Base-by-base conservation (phyloP, 257 asterid genomes). In the Fraxinus cuspidata region DNA sequence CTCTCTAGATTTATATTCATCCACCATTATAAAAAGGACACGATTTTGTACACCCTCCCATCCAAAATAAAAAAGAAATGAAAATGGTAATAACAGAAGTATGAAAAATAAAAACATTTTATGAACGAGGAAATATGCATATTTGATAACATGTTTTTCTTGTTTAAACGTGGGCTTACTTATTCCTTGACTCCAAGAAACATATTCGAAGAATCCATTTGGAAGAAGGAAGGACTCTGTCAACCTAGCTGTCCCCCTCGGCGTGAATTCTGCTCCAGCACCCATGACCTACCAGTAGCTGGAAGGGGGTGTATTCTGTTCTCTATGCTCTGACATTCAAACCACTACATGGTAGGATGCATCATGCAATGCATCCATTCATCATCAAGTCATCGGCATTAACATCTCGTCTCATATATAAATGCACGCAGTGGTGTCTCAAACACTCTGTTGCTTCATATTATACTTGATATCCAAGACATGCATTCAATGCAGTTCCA, bases 191-290 rank as follows among this genome's bases (percentile, higher is more conserved):
- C 94, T 13, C 75, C 79, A 74, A 83, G 86, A 84, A 77, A 96
- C 97, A 80, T 96, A 88, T 90, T 96, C 99, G n/a, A 96, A 96
- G 90, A 96, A 96, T 75, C 99, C 99, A 76, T 96, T 96, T 28
- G 99, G 99, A 71, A 92, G 79, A 73, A 88, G 99, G 87, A 96
- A 92, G 91, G 97, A 93, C 81, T 85, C 74, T 4, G 71, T 64
- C 84, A 76, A 90, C 84, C 85, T 77, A 77, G 85, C 58, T 37
- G 88, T 69, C 71, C 84, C 84, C 49, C 88, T 90, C 15, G 77
- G 74, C 78, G 85, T 85, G 80, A 94, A 91, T 64, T 96, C 97
- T 81, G 91, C 74, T 49, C 91, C 86, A n/a, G 85, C 96, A 29
- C 80, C 91, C 35, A 80, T 88, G 89, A 82, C 83, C 83, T 91